phyloP scores from a whole-genome alignment of 345 rosid species.

The Turnera subulata region DNA sequence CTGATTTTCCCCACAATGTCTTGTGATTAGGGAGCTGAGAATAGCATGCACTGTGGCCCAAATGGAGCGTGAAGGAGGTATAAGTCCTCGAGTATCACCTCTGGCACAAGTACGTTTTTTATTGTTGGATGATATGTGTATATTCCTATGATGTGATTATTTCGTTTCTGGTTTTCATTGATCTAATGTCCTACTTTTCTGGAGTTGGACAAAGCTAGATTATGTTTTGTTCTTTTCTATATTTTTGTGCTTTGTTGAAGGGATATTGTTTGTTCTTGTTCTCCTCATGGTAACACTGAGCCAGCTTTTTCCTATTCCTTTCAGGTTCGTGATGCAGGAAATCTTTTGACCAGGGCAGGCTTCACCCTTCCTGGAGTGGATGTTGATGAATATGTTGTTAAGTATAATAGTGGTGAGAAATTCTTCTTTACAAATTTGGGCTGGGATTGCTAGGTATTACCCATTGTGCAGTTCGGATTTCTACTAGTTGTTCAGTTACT shows the following conservation, averaged over 20 bases:
- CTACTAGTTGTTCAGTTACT: no score
- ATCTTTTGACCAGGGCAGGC: slow-evolving; percentile 94
- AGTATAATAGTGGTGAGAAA: slow-evolving; percentile 69
- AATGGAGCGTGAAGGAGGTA: slow-evolving; percentile 99
- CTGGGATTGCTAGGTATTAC: no score
- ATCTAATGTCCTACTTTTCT: no score
- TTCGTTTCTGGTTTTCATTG: no score
- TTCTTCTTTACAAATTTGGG: slow-evolving; percentile 2
- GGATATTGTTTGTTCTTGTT: not conserved
- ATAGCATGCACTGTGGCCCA: slow-evolving; percentile 98
- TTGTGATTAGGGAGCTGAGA: slow-evolving; percentile 67
- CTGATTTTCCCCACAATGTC: slow-evolving; percentile 8
- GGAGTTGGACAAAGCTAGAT: not conserved
- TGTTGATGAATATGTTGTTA: slow-evolving; percentile 83
- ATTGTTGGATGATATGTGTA: not conserved
- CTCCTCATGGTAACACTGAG: not conserved
- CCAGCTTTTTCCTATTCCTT: not conserved
- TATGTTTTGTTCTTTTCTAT: not conserved
- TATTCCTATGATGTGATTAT: no score
- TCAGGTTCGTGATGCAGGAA: slow-evolving; percentile 96
- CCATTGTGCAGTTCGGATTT: no score
- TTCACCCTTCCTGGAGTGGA: slow-evolving; percentile 93
- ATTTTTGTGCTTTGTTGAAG: not conserved
- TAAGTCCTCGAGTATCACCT: slow-evolving; percentile 92
- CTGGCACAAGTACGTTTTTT: slow-evolving; percentile 82